Conservation (phyloP, 108 stramenopile genomes). For the Aurantiochytrium sp. region DNA sequence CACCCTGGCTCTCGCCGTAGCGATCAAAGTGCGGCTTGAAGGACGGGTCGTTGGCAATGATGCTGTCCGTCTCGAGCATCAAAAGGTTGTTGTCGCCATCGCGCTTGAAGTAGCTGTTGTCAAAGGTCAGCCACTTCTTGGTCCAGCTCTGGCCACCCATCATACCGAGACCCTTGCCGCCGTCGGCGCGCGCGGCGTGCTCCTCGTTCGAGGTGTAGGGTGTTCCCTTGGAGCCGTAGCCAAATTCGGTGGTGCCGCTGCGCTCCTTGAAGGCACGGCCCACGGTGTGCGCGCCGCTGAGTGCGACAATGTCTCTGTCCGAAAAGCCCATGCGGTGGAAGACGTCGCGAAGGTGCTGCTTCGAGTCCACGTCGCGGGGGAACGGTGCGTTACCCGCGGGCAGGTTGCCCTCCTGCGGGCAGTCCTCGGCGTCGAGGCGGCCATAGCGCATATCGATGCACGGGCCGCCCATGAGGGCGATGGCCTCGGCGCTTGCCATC, state of each 20-base stretch:
- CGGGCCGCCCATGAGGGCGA: conserved; percentile 66
- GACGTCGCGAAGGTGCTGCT: conserved; percentile 74
- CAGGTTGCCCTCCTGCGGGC: conserved; percentile 67
- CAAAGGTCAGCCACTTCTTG: conserved; percentile 84
- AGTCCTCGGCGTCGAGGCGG: conserved; percentile 60
- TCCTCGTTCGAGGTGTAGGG: conserved; percentile 34
- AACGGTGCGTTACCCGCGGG: conserved; percentile 69
- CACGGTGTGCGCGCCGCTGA: conserved; percentile 91
- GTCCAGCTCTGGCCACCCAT: conserved; percentile 70
- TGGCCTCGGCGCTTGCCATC: conserved; percentile 66
- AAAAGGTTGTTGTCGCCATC: conserved; percentile 68
- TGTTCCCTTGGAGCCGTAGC: background rate
- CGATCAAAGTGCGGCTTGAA: conserved; percentile 71
- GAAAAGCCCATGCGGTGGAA: conserved; percentile 91
- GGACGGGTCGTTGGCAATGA: conserved; percentile 67
- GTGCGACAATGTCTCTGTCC: conserved; percentile 88
- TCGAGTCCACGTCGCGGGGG: conserved; percentile 48
- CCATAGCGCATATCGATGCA: conserved; percentile 67
- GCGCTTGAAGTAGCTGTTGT: conserved; percentile 90
- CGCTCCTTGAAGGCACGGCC: conserved; percentile 82
- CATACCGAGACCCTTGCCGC: conserved; percentile 30
- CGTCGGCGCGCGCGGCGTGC: conserved; percentile 56
- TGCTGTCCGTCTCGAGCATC: conserved; percentile 74
- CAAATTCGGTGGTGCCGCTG: conserved; percentile 49
- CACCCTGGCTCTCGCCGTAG: conserved; percentile 84